These are phyloP conservation scores for Aspergillus tanneri DNA, from an alignment of 2,329 filamentous ascomycete species.

Conservation along the genomic window DNA sequence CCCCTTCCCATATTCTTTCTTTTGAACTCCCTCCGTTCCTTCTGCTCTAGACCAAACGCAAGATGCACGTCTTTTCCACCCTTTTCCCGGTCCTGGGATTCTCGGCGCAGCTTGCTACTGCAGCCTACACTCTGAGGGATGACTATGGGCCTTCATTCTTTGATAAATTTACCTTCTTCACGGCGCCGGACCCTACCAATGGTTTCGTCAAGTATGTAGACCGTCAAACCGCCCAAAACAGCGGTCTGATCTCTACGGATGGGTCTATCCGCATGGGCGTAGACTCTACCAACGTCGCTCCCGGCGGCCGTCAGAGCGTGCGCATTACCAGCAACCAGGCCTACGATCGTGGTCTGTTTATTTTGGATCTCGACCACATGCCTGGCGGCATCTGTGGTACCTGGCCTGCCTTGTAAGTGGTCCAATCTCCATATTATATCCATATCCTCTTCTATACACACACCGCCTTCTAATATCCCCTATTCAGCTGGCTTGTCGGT, in stretches of 20 bases:
- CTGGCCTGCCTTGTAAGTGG: slow-evolving; percentile 69
- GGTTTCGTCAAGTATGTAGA: slow-evolving; percentile 72
- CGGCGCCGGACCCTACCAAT: slow-evolving; percentile 64
- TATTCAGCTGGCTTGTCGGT: slow-evolving; percentile 56
- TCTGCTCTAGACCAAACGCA: slow-evolving; percentile 5
- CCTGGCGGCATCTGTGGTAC: slow-evolving; percentile 67
- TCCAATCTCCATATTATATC: slow-evolving; percentile 6
- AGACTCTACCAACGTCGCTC: slow-evolving; percentile 59
- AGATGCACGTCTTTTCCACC: slow-evolving; percentile 30
- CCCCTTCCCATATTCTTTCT: background rate
- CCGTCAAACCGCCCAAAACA: slow-evolving; percentile 56
- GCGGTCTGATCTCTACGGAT: slow-evolving; percentile 59
- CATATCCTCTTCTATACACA: background rate
- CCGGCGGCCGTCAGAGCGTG: slow-evolving; percentile 66
- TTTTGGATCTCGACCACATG: slow-evolving; percentile 73
- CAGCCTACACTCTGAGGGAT: slow-evolving; percentile 47
- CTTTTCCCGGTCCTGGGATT: slow-evolving; percentile 30
- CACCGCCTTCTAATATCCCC: background rate
- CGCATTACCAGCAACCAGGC: slow-evolving; percentile 65
- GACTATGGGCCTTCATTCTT: slow-evolving; percentile 53
- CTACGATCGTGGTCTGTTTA: slow-evolving; percentile 67
- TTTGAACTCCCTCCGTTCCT: slow-evolving; percentile 1
- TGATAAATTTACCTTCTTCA: slow-evolving; percentile 54
- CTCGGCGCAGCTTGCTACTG: slow-evolving; percentile 32
- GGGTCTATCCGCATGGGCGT: slow-evolving; percentile 67